Conservation (phyloP, 257 asterid genomes). For the Perilla frutescens region DNA sequence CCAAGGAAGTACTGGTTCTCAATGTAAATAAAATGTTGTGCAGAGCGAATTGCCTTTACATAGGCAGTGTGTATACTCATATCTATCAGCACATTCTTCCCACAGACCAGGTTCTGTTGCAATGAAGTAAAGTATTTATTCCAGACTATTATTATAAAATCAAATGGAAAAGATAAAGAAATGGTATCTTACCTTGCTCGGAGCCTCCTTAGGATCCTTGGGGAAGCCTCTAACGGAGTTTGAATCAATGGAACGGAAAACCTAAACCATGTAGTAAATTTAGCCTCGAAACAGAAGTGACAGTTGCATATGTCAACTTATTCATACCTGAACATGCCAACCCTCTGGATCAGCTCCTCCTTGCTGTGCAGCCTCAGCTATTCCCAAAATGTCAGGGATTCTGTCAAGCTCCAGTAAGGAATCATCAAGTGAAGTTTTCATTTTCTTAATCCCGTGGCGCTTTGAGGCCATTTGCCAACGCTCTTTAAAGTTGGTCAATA, state of each 20-base stretch:
- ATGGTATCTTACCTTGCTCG: slow-evolving; percentile 54
- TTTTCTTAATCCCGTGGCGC: slow-evolving; percentile 57
- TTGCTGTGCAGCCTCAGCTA: slow-evolving; percentile 49
- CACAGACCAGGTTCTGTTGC: slow-evolving; percentile 83
- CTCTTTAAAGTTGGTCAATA: slow-evolving; percentile 79
- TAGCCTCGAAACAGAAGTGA: slow-evolving; percentile 14
- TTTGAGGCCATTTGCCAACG: slow-evolving; percentile 84
- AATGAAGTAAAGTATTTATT: slow-evolving; percentile 25
- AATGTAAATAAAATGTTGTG: slow-evolving; percentile 87
- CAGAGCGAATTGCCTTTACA: slow-evolving; percentile 89
- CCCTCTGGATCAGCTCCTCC: slow-evolving; percentile 60
- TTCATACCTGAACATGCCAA: slow-evolving; percentile 86
- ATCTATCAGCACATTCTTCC: slow-evolving; percentile 86
- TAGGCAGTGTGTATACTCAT: slow-evolving; percentile 96
- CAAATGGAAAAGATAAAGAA: neutral
- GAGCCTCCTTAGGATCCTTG: slow-evolving; percentile 72
- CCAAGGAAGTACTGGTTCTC: slow-evolving; percentile 96
- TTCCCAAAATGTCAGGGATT: slow-evolving; percentile 65
- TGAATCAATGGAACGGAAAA: slow-evolving; percentile 92
- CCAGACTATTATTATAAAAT: slow-evolving; percentile 11
- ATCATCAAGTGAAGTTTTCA: slow-evolving; percentile 67
- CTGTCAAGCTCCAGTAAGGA: slow-evolving; percentile 73
- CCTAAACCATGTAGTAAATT: slow-evolving; percentile 44
- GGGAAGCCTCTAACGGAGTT: slow-evolving; percentile 90
- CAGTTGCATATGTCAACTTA: neutral